These are phyloP conservation scores for Talaromyces nanjingensis DNA, from an alignment of 495 filamentous ascomycete genomes.

Conservation along the genomic window DNA sequence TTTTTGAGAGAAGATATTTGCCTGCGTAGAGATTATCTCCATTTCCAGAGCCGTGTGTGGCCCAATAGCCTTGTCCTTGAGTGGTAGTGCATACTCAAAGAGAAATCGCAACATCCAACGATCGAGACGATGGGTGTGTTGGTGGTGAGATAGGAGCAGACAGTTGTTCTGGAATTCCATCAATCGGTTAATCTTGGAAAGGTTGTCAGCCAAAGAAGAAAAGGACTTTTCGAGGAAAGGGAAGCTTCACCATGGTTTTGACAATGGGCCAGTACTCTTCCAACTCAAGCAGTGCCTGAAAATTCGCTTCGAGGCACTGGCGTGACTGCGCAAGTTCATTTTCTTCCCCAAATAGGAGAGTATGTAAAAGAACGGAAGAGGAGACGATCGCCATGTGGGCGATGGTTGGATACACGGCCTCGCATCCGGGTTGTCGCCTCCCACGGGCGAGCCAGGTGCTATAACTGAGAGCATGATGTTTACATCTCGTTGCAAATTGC, in stretches of 20 bases:
- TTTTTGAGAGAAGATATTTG: neutral
- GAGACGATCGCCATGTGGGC: slow-evolving; percentile 1
- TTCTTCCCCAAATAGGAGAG: neutral
- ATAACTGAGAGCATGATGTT: slow-evolving; percentile 3
- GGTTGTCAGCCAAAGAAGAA: neutral
- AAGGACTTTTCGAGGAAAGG: too few relatives aligned
- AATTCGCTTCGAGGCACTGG: neutral
- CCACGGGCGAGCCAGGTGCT: neutral
- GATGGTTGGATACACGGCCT: neutral
- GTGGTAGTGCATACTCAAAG: slow-evolving; percentile 1
- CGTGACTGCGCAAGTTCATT: neutral
- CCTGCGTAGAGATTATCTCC: slow-evolving; percentile 3
- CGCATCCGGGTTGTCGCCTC: neutral
- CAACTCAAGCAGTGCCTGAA: neutral
- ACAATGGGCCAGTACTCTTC: neutral
- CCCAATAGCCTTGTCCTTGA: neutral
- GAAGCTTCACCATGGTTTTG: neutral
- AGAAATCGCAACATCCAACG: slow-evolving; percentile 2
- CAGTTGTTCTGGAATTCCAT: neutral
- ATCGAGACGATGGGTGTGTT: neutral
- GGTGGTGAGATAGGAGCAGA: too few relatives aligned
- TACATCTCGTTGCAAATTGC: neutral
- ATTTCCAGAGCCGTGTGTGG: neutral
- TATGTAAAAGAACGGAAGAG: neutral
- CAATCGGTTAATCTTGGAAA: neutral